phyloP scores from a whole-genome alignment of 2,329 filamentous ascomycete genomes.

The Penicillium sp. region DNA sequence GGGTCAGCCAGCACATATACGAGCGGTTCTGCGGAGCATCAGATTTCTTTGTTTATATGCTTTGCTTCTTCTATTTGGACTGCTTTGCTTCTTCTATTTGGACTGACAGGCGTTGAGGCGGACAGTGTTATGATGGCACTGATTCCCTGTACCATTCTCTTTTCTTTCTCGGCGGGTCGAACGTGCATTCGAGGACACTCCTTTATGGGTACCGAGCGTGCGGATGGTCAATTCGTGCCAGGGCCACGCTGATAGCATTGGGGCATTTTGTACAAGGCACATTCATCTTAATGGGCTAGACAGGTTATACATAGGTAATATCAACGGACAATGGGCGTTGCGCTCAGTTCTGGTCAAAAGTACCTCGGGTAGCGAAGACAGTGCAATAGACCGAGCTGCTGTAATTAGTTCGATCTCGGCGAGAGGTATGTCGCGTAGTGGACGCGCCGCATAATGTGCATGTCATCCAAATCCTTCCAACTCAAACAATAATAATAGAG shows the following conservation, averaged over 20 bases:
- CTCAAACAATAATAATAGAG: background rate
- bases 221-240: background rate
- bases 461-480: background rate
- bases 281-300: slow-evolving; percentile 18
- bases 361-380: background rate
- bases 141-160: slow-evolving; percentile 13
- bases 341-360: background rate
- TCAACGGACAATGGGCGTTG: slow-evolving; percentile 2
- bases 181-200: slow-evolving; percentile 4
- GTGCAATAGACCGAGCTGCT: background rate
- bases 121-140: slow-evolving; percentile 15
- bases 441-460: background rate
- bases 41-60: slow-evolving; percentile 20
- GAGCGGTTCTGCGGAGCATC: slow-evolving; percentile 7
- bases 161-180: slow-evolving; percentile 10
- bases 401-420: background rate
- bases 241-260: background rate
- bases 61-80: slow-evolving; percentile 6
- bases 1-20: slow-evolving; percentile 18
- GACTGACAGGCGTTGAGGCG: slow-evolving; percentile 15
- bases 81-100: slow-evolving; percentile 5
- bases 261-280: slow-evolving; percentile 20
- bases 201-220: background rate
- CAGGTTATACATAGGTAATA: slow-evolving; percentile 22
- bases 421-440: background rate